Evolutionary conservation across 2,329 filamentous ascomycete species (phyloP).

Genomic region (Chrysoporthe puriensis): DNA sequence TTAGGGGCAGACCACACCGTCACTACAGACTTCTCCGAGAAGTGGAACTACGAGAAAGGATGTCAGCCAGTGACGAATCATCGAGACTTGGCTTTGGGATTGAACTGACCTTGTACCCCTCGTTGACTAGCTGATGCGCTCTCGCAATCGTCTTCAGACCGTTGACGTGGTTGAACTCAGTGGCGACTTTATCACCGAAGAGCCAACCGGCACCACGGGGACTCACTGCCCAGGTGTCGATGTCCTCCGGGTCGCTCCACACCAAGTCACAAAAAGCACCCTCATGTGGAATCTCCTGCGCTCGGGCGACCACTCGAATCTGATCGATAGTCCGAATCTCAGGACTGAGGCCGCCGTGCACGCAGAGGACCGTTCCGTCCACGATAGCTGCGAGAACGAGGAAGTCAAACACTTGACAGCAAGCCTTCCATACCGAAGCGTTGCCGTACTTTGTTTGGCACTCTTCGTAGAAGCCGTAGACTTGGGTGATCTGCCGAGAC

Average conservation of each 20-base stretch:
- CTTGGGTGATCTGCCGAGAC: slow-evolving; percentile 95
- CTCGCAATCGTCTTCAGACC: slow-evolving; percentile 93
- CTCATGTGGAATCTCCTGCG: slow-evolving; percentile 97
- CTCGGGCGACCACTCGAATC: slow-evolving; percentile 97
- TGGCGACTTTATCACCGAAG: slow-evolving; percentile 96
- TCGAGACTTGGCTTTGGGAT: neutral
- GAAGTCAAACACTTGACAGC: slow-evolving; percentile 99
- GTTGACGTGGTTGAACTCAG: slow-evolving; percentile 97
- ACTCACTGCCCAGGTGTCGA: slow-evolving; percentile 94
- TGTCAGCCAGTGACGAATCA: slow-evolving; percentile 32
- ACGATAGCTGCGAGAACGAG: slow-evolving; percentile 96
- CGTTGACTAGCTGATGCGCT: slow-evolving; percentile 97
- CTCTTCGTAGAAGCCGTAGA: slow-evolving; percentile 98
- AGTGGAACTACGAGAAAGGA: slow-evolving; percentile 71
- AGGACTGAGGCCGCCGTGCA: slow-evolving; percentile 87
- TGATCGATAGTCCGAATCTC: slow-evolving; percentile 98
- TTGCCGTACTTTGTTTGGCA: slow-evolving; percentile 98
- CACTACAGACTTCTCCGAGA: slow-evolving; percentile 90
- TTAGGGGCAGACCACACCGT: slow-evolving; percentile 99
- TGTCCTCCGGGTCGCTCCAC: slow-evolving; percentile 97
- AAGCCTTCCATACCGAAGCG: slow-evolving; percentile 99
- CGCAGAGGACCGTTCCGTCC: slow-evolving; percentile 97
- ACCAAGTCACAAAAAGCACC: slow-evolving; percentile 98
- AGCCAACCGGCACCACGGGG: slow-evolving; percentile 96
- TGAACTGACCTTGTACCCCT: slow-evolving; percentile 85